phyloP scores from a whole-genome alignment of 345 rosid genomes.

The Murraya paniculata region DNA sequence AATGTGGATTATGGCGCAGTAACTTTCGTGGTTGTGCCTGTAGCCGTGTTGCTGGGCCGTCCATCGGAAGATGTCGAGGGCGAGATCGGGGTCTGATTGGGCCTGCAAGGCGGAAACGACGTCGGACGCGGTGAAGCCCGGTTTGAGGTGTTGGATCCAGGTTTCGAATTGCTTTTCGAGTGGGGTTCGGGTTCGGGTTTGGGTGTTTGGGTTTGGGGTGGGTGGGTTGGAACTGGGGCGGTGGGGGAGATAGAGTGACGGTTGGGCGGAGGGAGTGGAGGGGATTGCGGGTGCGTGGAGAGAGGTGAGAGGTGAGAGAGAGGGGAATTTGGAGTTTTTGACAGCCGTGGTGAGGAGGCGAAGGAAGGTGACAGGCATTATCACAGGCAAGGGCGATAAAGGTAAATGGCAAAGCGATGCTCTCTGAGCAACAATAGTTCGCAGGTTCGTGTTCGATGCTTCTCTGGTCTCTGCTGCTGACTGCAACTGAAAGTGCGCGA shows the following conservation, averaged over 20 bases:
- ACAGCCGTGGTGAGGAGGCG: slow-evolving; percentile 27
- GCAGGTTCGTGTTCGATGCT: not conserved
- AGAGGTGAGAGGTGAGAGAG: not conserved
- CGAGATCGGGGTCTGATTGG: slow-evolving; percentile 85
- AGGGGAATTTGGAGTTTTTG: not conserved
- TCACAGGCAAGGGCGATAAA: not conserved
- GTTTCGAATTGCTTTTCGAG: slow-evolving; percentile 75
- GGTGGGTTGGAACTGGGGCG: slow-evolving; percentile 30
- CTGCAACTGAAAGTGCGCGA: too few relatives aligned
- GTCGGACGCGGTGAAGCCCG: slow-evolving; percentile 70
- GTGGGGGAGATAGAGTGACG: slow-evolving; percentile 18
- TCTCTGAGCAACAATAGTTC: not conserved
- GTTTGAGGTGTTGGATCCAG: slow-evolving; percentile 76
- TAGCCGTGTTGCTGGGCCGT: slow-evolving; percentile 68
- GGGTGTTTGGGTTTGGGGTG: slow-evolving; percentile 18
- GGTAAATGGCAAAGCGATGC: not conserved
- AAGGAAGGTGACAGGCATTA: slow-evolving; percentile 32
- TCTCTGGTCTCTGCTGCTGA: too few relatives aligned
- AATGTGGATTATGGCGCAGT: slow-evolving; percentile 60
- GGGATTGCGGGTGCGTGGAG: slow-evolving; percentile 3
- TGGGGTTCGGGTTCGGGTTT: slow-evolving; percentile 60
- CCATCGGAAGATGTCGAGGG: slow-evolving; percentile 93
- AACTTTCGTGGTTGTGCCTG: slow-evolving; percentile 62
- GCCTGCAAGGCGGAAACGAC: slow-evolving; percentile 67
- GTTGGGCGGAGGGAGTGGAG: not conserved